Percentiles rank a stretch among this genome's conserved stretches.
These are phyloP conservation scores for Cyberlindnera subsufficiens DNA, from an alignment of 805 yeast genomes.

Conservation along the genomic window DNA sequence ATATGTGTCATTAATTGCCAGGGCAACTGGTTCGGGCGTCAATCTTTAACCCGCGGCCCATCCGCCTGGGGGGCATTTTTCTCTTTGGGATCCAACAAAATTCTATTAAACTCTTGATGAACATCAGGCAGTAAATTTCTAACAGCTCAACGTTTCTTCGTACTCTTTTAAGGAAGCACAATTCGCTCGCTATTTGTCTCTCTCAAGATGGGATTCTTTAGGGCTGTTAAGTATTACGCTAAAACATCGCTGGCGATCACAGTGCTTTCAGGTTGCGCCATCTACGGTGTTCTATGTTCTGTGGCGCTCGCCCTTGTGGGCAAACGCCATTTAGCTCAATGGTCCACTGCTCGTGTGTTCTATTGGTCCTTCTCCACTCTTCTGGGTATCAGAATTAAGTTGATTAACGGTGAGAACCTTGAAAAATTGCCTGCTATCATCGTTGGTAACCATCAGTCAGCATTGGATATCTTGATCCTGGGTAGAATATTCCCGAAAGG, in stretches of 20 bases:
- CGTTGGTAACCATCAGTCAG: slow-evolving; percentile 87
- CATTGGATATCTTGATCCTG: slow-evolving; percentile 73
- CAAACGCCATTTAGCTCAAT: slow-evolving; percentile 77
- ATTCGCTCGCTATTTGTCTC: neutral
- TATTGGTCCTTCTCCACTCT: slow-evolving; percentile 52
- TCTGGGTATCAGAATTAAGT: slow-evolving; percentile 64
- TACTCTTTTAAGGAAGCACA: neutral
- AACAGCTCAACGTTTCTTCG: no score
- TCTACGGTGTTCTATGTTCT: slow-evolving; percentile 78
- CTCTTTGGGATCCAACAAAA: no score
- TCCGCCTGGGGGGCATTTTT: no score
- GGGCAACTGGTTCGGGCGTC: no score
- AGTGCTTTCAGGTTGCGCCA: slow-evolving; percentile 52
- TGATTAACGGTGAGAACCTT: slow-evolving; percentile 61
- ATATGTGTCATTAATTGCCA: no score
- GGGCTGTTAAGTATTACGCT: slow-evolving; percentile 41
- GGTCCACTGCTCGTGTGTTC: slow-evolving; percentile 83
- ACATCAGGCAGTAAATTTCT: no score
- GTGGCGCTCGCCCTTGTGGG: slow-evolving; percentile 60
- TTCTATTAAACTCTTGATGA: no score
- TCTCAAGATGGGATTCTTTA: slow-evolving; percentile 4
- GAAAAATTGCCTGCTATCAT: slow-evolving; percentile 67
- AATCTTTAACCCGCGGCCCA: no score
- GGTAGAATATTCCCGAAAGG: slow-evolving; percentile 84
- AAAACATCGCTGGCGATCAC: slow-evolving; percentile 51